A percentile compares a stretch with the other conserved stretches of the same genome.
phyloP scores from a whole-genome alignment of 1,284 basidiomycete species.

The Pascua sp. region DNA sequence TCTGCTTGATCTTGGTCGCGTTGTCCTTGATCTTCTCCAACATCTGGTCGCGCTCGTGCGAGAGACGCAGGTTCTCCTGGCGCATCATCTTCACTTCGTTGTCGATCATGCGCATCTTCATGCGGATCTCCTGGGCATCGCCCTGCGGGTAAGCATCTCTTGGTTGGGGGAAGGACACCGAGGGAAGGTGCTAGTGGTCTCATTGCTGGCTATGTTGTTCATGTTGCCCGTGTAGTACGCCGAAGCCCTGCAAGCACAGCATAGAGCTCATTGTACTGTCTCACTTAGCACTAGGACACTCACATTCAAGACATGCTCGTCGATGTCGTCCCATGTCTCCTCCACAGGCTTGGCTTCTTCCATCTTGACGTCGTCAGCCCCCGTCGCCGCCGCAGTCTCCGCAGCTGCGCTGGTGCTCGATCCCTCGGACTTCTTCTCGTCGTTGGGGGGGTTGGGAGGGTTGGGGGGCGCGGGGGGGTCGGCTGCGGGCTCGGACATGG shows the following conservation, averaged over 20 bases:
- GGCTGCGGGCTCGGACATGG: constrained; percentile 18
- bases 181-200: neutral
- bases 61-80: constrained; percentile 84
- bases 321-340: constrained; percentile 47
- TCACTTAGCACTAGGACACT: constrained; percentile 7
- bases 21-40: constrained; percentile 98
- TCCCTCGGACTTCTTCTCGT: constrained; percentile 8
- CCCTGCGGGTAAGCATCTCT: constrained; percentile 11
- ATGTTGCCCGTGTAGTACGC: too few species aligned
- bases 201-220: too few species aligned
- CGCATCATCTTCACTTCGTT: constrained; percentile 97
- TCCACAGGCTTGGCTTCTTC: constrained; percentile 28
- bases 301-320: constrained; percentile 41
- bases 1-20: constrained; percentile 98
- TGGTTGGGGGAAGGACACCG: too few species aligned
- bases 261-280: too few species aligned
- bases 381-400: constrained; percentile 11
- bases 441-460: neutral
- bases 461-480: constrained; percentile 18
- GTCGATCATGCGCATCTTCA: constrained; percentile 83
- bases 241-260: too few species aligned
- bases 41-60: constrained; percentile 94
- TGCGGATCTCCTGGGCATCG: constrained; percentile 56
- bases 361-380: constrained; percentile 21
- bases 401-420: constrained; percentile 9